phyloP scores from a whole-genome alignment of 1,139 yeast genomes.

The Candida sanyaensis region DNA sequence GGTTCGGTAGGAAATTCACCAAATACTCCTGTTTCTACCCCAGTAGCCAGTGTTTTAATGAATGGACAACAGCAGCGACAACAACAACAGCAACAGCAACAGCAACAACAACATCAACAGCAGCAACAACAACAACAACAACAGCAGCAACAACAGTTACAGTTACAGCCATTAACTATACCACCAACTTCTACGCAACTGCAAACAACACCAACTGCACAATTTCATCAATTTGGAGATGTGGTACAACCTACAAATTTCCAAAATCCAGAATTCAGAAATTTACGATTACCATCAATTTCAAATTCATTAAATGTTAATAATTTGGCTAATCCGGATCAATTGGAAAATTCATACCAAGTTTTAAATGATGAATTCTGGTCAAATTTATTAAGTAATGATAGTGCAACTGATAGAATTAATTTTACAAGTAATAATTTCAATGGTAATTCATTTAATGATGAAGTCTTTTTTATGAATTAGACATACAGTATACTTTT shows the following conservation, averaged over 20 bases:
- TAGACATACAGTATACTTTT: background rate
- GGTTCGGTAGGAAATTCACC: conserved; percentile 13
- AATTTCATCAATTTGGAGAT: conserved; percentile 5
- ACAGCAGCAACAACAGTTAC: conserved; percentile 1
- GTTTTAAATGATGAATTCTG: conserved; percentile 47
- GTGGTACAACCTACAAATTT: conserved; percentile 1
- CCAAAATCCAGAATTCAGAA: conserved; percentile 5
- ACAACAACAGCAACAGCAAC: background rate
- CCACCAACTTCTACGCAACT: background rate
- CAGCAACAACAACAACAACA: background rate
- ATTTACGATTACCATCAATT: conserved; percentile 12
- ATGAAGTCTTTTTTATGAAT: conserved; percentile 33
- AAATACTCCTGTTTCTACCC: background rate
- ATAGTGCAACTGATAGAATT: conserved; percentile 28
- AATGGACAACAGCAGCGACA: background rate
- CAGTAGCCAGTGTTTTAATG: background rate
- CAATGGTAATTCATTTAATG: conserved; percentile 18
- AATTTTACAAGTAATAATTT: conserved; percentile 33
- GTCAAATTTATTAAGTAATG: conserved; percentile 42
- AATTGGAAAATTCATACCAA: conserved; percentile 31
- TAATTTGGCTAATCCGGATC: conserved; percentile 19
- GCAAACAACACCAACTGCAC: background rate
- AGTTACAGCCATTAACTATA: background rate
- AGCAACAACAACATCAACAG: conserved; percentile 1
- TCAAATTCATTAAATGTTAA: conserved; percentile 4